Conservation (phyloP, 2,329 filamentous ascomycete genomes). For the Exophiala mesophila region DNA sequence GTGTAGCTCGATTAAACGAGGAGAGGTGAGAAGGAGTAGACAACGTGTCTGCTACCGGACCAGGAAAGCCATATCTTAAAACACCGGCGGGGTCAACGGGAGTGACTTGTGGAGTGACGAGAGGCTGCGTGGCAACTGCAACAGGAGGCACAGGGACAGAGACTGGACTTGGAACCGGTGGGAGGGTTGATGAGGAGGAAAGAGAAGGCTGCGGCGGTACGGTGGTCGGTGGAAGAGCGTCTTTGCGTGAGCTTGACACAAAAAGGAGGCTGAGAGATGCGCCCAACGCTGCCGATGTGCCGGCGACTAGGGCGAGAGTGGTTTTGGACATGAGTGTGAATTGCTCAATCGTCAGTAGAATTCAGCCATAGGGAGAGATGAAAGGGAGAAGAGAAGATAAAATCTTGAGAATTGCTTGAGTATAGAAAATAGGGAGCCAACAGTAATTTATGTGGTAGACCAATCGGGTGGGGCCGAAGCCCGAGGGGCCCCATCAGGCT, state of each 20-base stretch:
- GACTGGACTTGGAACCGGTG: conserved; percentile 27
- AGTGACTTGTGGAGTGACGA: conserved; percentile 30
- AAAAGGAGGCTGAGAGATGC: conserved; percentile 66
- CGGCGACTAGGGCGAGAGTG: conserved; percentile 69
- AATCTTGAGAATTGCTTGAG: too few relatives aligned
- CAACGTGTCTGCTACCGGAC: conserved; percentile 78
- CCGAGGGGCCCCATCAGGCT: too few relatives aligned
- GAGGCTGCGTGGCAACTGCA: conserved; percentile 14
- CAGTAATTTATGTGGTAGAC: too few relatives aligned
- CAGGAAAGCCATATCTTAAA: conserved; percentile 86
- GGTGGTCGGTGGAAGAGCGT: conserved; percentile 32
- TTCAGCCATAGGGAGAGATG: too few relatives aligned
- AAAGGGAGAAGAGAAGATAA: too few relatives aligned
- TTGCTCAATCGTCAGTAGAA: too few relatives aligned
- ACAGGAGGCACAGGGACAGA: conserved; percentile 27
- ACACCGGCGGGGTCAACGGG: conserved; percentile 70
- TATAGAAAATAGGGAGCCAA: too few relatives aligned
- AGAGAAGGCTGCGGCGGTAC: conserved; percentile 29
- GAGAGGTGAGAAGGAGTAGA: conserved; percentile 73
- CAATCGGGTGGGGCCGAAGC: too few relatives aligned
- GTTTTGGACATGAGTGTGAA: conserved; percentile 88
- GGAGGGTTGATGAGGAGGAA: conserved; percentile 35
- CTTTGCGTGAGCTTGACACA: conserved; percentile 52
- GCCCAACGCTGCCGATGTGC: conserved; percentile 69
- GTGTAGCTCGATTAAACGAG: conserved; percentile 80